Base-by-base conservation (phyloP, 805 yeast species). In the Candida sphagnicola region DNA sequence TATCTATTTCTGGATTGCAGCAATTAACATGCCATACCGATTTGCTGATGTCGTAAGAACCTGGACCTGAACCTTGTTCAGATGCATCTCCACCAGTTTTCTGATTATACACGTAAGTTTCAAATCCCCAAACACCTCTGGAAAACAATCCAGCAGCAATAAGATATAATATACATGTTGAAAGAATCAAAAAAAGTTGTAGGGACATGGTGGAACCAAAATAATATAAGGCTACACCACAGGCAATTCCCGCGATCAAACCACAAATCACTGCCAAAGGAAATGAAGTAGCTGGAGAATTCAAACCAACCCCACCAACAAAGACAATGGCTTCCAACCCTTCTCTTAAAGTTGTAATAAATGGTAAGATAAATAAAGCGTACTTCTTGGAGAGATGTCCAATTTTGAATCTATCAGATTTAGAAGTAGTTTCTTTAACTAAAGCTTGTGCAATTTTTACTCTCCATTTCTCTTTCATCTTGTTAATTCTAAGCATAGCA, bases 401-500 rank as follows among this genome's bases (percentile, higher is more conserved):
- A 24, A 66, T 35, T 38, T 52, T 55, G 35, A 57, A 78, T 47
- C 76, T 67, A 46, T 75, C 82, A 44, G 63, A 61, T 45, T 61
- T 74, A 11, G 59, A 60, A 32, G 64, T 56, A 39, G 85, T 86
- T 17, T 65, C 55, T 48, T 79, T 81, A 37, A 88, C 66, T 43
- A 90, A 67, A 8, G 96, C 91, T 56, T 69, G 75, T 19, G 97
- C 96, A 58, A 91, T 85, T 70, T 91, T 91, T 49, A 89, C 74
- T 72, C 96, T 80, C 99, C 99, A 91, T 70, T 91, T 91, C 50
- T 80, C 91, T 68, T 88, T 89, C 95, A 90, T 87, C 72, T 90
- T 89, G 72, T 90, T 90, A 62, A 91, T 75, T 66, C 98, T 80
- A 57, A 91, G 76, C 96, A 91, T 86, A 41, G 97, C 95, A 55